These are phyloP conservation scores for Cymbopogon flexuosus DNA, from an alignment of 202 grass and related monocot species.

Conservation along the genomic window DNA sequence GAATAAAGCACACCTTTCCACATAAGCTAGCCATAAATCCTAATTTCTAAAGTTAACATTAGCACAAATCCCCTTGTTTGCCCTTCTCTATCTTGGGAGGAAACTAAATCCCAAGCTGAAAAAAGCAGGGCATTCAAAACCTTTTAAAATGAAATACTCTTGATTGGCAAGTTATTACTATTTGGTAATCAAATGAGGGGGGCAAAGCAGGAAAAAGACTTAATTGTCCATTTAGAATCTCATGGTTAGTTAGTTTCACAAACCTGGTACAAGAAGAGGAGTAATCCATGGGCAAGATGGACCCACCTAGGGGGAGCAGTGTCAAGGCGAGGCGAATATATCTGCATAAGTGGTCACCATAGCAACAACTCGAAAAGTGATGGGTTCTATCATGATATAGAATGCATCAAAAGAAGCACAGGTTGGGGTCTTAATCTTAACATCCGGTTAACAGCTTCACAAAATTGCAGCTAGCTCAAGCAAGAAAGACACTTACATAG, in stretches of 20 bases:
- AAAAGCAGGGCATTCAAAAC: background rate
- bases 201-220: background rate
- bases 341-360: constrained; percentile 40
- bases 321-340: constrained; percentile 86
- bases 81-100: background rate
- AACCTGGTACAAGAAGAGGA: constrained; percentile 99
- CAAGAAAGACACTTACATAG: constrained; percentile 68
- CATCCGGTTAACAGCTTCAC: background rate
- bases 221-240: constrained; percentile 9
- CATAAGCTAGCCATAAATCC: background rate
- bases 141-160: background rate
- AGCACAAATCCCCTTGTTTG: background rate
- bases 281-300: constrained; percentile 92
- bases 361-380: constrained; percentile 14
- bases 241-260: constrained; percentile 38
- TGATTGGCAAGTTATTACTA: background rate
- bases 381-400: background rate
- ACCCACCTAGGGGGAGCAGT: constrained; percentile 97
- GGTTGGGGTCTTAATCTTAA: background rate
- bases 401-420: background rate
- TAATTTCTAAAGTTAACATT: background rate
- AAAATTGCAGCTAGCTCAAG: constrained; percentile 5
- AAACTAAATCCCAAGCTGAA: background rate
- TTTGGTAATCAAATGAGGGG: background rate
- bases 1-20: background rate